Percentiles rank a stretch among this genome's conserved stretches.
Conservation (phyloP, 2,329 filamentous ascomycete species). For the Trichophyton mentagrophytes region DNA sequence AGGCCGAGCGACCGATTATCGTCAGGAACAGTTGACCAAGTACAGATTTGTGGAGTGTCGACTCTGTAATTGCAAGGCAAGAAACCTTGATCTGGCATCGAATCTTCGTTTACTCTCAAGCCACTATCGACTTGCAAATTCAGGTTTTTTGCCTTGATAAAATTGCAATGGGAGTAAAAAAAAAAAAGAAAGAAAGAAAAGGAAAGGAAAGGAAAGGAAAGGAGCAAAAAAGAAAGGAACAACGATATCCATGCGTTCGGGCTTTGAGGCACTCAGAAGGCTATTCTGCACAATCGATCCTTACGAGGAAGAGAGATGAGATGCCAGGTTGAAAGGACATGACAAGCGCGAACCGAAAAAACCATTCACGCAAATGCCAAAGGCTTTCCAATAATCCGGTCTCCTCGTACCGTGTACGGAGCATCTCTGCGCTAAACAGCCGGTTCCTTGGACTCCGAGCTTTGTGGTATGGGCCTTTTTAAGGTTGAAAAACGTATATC, state of each 20-base stretch:
- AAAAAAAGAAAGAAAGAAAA: background rate
- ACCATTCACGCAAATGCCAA: background rate
- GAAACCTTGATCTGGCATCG: background rate
- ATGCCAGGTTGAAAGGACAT: background rate
- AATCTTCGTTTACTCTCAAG: background rate
- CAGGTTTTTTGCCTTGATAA: conserved; percentile 1
- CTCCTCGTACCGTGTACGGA: background rate
- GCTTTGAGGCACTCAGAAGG: background rate
- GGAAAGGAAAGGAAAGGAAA: background rate
- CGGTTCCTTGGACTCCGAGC: background rate
- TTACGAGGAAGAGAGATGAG: background rate
- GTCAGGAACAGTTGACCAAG: background rate
- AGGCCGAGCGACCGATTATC: background rate
- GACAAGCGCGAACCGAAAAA: conserved; percentile 2
- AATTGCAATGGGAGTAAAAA: background rate
- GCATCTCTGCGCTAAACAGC: background rate
- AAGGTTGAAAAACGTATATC: conserved; percentile 1
- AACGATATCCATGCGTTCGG: conserved; percentile 2
- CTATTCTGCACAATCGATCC: background rate
- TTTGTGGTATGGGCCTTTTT: background rate
- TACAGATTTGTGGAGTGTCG: background rate
- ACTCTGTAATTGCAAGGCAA: background rate
- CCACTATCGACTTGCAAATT: conserved; percentile 2
- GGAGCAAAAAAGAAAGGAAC: conserved; percentile 1
- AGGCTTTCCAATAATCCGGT: background rate